phyloP scores from a whole-genome alignment of 139 green algal species.

The Coelastrella sp. region DNA sequence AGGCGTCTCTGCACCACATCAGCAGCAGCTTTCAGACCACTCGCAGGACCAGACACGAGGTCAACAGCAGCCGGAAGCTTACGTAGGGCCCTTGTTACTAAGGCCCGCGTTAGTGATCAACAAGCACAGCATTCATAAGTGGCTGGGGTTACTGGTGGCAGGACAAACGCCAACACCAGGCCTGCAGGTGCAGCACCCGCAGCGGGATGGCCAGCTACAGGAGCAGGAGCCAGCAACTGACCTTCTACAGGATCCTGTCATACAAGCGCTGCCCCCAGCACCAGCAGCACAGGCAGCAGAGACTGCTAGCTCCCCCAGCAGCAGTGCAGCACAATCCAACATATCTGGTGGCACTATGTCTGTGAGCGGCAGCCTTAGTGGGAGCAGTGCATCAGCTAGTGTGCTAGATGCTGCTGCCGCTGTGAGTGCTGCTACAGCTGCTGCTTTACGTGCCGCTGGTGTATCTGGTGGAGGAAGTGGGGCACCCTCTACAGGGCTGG shows the following conservation, averaged over 20 bases:
- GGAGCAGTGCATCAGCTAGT: not conserved
- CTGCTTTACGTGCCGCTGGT: not conserved
- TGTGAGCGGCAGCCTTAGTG: not conserved
- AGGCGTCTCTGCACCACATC: not conserved
- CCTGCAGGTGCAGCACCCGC: not conserved
- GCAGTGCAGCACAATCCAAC: not conserved
- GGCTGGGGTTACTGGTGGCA: not conserved
- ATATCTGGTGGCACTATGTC: not conserved
- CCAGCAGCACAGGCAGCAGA: not conserved
- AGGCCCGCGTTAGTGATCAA: not conserved
- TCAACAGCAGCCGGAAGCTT: not conserved
- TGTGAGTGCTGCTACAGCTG: not conserved
- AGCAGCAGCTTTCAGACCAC: not conserved
- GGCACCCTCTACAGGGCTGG: not conserved
- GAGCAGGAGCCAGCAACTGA: not conserved
- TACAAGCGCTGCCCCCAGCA: not conserved
- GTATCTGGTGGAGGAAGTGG: not conserved
- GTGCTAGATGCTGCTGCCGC: not conserved
- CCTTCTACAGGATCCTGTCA: not conserved
- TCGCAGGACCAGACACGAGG: not conserved
- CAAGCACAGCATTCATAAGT: not conserved
- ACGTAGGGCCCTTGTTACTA: not conserved
- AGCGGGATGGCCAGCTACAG: not conserved
- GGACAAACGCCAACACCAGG: not conserved
- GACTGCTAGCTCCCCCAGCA: not conserved